phyloP scores from a whole-genome alignment of 73 alveolate genomes.

The Stentor roeselii region DNA sequence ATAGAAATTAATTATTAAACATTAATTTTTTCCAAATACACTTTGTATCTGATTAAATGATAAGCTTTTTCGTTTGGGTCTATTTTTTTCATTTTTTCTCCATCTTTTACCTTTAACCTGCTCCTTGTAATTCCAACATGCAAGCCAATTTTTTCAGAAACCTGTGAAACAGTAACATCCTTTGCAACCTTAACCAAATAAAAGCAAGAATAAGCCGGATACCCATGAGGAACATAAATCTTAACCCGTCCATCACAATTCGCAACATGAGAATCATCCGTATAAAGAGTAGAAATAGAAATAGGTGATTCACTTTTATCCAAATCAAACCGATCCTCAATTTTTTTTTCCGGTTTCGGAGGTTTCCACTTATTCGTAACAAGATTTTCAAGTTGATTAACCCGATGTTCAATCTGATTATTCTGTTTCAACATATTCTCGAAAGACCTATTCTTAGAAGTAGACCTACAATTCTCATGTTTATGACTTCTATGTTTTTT shows the following conservation, averaged over 20 bases:
- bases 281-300: conserved; percentile 13
- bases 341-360: neutral
- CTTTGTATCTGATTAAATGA: too few species aligned
- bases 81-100: too few species aligned
- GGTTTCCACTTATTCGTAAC: neutral
- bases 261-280: neutral
- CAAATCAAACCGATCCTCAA: neutral
- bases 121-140: neutral
- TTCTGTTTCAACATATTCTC: neutral
- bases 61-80: too few species aligned
- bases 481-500: neutral
- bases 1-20: too few species aligned
- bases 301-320: conserved; percentile 6
- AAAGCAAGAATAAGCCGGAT: conserved; percentile 11
- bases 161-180: neutral
- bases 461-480: neutral
- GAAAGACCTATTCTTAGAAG: neutral
- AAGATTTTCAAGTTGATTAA: neutral
- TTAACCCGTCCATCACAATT: neutral
- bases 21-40: too few species aligned
- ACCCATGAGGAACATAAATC: conserved; percentile 15
- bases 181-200: neutral
- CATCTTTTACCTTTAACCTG: too few species aligned
- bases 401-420: neutral
- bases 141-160: neutral